phyloP scores from a whole-genome alignment of 805 yeast species.

The Saturnispora silvae region DNA sequence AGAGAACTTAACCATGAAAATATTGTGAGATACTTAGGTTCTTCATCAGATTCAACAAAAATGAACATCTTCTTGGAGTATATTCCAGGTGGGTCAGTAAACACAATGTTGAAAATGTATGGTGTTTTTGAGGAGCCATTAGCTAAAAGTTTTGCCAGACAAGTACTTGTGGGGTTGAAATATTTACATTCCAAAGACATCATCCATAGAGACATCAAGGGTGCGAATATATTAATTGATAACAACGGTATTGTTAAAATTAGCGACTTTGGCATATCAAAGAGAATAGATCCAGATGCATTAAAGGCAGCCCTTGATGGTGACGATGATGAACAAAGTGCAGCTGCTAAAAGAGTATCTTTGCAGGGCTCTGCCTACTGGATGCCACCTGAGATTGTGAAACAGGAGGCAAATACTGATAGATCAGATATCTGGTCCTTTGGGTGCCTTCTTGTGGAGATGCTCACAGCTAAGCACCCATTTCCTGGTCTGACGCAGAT shows the following conservation, averaged over 20 bases:
- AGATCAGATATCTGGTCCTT: constrained; percentile 97
- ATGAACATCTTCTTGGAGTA: constrained; percentile 64
- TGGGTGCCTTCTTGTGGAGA: constrained; percentile 87
- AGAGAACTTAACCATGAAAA: constrained; percentile 80
- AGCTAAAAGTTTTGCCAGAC: constrained; percentile 43
- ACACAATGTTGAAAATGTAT: constrained; percentile 44
- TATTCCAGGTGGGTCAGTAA: constrained; percentile 39
- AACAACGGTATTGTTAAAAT: constrained; percentile 53
- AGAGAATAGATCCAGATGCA: constrained; percentile 30
- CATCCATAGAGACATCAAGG: constrained; percentile 55
- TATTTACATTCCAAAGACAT: constrained; percentile 48
- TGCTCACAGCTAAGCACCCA: constrained; percentile 95
- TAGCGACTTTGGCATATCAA: constrained; percentile 58
- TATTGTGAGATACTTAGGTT: constrained; percentile 86
- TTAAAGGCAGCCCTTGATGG: constrained; percentile 15
- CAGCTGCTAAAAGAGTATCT: constrained; percentile 57
- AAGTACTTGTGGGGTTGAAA: constrained; percentile 44
- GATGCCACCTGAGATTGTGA: constrained; percentile 99
- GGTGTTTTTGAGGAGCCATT: constrained; percentile 56
- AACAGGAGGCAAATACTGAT: constrained; percentile 81
- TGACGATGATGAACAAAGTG: constrained; percentile 26
- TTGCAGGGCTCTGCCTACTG: constrained; percentile 92
- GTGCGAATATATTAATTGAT: constrained; percentile 52
- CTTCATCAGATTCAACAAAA: constrained; percentile 59
- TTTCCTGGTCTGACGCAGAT: constrained; percentile 90